phyloP scores from a whole-genome alignment of 2,329 filamentous ascomycete species.

The Sarocladiaceae sp. region DNA sequence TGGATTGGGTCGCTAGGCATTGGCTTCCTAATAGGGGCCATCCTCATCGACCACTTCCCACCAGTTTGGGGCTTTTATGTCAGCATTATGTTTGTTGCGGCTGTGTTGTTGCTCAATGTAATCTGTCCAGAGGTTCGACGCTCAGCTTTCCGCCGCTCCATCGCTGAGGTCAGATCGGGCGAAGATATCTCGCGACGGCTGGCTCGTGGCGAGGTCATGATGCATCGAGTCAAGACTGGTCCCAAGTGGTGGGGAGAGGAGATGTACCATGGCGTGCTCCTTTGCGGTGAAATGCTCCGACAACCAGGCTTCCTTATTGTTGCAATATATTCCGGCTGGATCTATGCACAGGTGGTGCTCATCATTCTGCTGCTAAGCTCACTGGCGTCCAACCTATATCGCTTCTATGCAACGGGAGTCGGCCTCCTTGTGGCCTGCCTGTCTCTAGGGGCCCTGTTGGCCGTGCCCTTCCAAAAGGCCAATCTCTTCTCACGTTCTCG shows the following conservation, averaged over 20 bases:
- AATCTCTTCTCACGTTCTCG: constrained; percentile 61
- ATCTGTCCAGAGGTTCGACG: constrained; percentile 66
- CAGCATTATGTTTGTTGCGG: constrained; percentile 59
- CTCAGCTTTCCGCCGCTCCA: constrained; percentile 60
- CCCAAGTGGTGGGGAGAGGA: constrained; percentile 75
- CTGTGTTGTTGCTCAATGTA: constrained; percentile 63
- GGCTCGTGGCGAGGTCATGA: constrained; percentile 67
- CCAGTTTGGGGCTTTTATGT: constrained; percentile 74
- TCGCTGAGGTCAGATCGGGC: constrained; percentile 55
- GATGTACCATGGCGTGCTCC: constrained; percentile 60
- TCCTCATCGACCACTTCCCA: constrained; percentile 56
- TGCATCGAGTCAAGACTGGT: constrained; percentile 65
- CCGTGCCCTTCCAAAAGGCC: constrained; percentile 68
- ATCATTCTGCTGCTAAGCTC: constrained; percentile 67
- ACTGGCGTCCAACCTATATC: constrained; percentile 63
- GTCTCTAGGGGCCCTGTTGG: constrained; percentile 61
- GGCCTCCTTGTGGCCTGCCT: constrained; percentile 61
- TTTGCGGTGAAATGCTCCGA: constrained; percentile 63
- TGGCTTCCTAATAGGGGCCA: constrained; percentile 66
- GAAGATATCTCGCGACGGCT: constrained; percentile 50
- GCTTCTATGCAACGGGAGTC: constrained; percentile 55
- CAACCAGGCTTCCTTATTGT: constrained; percentile 70
- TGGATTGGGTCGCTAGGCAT: constrained; percentile 65
- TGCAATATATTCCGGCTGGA: constrained; percentile 69
- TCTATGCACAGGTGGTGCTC: constrained; percentile 69